Percentiles rank a stretch among this genome's conserved stretches.
Evolutionary conservation across 202 grass and related monocot genomes (phyloP).

Genomic region (Musa balbisiana): DNA sequence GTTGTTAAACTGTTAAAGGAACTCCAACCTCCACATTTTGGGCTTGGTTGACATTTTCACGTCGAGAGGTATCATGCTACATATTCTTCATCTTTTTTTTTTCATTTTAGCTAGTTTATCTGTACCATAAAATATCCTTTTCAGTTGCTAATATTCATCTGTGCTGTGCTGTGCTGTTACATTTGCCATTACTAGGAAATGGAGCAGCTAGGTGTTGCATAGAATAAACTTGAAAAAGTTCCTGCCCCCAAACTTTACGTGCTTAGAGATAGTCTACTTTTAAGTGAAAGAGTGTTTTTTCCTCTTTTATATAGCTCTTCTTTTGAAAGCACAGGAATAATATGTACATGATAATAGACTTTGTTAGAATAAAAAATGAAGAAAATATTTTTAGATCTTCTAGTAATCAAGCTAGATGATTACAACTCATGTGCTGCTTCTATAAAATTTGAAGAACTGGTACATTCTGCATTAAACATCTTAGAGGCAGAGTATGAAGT

Average conservation of each 20-base stretch:
- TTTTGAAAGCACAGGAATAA: no score
- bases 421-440: neutral
- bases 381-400: no score
- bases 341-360: no score
- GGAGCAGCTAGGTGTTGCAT: neutral
- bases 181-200: neutral
- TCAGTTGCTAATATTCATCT: neutral
- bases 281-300: no score
- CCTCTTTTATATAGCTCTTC: no score
- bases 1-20: conserved; percentile 88
- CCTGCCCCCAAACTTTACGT: neutral
- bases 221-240: neutral
- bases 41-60: conserved; percentile 35
- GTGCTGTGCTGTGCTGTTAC: neutral
- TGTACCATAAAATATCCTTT: neutral
- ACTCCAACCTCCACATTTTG: conserved; percentile 63
- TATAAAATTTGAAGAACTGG: neutral
- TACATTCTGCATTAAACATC: neutral
- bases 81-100: neutral
- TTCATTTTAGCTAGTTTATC: neutral
- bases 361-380: no score
- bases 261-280: neutral
- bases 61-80: conserved; percentile 34
- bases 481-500: neutral
- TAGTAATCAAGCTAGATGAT: neutral